phyloP scores from a whole-genome alignment of 2,329 filamentous ascomycete genomes.

The Fusarium liriodendri region DNA sequence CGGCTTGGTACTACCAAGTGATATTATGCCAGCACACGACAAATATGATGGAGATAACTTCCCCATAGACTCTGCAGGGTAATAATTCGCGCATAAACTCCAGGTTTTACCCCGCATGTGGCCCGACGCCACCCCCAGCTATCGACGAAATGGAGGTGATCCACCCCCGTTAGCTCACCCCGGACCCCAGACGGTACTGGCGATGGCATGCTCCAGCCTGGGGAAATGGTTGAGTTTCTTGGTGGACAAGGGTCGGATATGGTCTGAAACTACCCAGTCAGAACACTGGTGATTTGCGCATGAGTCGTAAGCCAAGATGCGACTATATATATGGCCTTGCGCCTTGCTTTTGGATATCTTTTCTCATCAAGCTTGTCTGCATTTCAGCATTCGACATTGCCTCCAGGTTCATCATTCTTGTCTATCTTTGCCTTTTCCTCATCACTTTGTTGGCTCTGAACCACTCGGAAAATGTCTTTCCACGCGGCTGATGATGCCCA shows the following conservation, averaged over 20 bases:
- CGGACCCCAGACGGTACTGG: conserved; percentile 9
- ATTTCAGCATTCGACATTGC: not conserved
- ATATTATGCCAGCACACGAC: conserved; percentile 3
- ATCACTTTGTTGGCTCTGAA: not conserved
- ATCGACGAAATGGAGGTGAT: conserved; percentile 6
- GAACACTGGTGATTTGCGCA: conserved; percentile 1
- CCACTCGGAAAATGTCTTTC: conserved; percentile 10
- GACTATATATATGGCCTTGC: conserved; percentile 23
- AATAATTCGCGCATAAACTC: conserved; percentile 23
- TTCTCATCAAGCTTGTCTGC: not conserved
- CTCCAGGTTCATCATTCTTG: not conserved
- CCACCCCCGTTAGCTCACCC: conserved; percentile 21
- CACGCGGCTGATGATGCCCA: conserved; percentile 5
- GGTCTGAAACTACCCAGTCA: conserved; percentile 12
- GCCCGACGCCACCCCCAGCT: conserved; percentile 22
- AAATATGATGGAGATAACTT: conserved; percentile 1
- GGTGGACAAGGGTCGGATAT: not conserved
- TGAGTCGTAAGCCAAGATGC: not conserved
- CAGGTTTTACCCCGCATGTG: conserved; percentile 23
- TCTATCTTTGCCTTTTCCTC: not conserved
- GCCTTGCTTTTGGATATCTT: not conserved
- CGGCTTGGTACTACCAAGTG: not conserved
- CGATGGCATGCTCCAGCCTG: not conserved
- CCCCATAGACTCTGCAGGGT: conserved; percentile 17
- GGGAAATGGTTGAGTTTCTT: not conserved